These are phyloP conservation scores for Ettlia oleoabundans DNA, from an alignment of 139 green algal genomes.

Conservation along the genomic window DNA sequence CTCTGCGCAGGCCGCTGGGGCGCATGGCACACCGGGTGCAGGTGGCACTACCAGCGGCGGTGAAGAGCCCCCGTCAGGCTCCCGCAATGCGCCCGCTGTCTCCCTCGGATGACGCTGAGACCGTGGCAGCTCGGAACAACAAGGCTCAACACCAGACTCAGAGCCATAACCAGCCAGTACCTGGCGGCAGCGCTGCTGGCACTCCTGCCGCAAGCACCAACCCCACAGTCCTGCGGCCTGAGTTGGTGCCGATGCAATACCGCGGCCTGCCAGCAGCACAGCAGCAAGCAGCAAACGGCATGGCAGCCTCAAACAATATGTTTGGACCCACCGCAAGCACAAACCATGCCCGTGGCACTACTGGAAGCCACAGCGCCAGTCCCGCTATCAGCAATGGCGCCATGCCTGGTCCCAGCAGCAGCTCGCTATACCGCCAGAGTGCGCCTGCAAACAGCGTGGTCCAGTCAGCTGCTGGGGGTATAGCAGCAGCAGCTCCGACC, in stretches of 20 bases:
- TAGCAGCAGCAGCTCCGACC: constrained; percentile 1
- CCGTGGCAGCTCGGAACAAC: not conserved
- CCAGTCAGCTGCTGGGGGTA: constrained; percentile 9
- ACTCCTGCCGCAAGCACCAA: not conserved
- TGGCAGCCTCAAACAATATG: too few species aligned
- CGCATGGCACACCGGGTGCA: not conserved
- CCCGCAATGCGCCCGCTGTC: constrained; percentile 23
- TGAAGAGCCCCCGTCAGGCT: not conserved
- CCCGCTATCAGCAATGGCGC: not conserved
- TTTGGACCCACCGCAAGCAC: too few species aligned
- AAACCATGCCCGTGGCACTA: constrained; percentile 2
- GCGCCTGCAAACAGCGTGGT: not conserved
- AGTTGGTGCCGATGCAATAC: constrained; percentile 22
- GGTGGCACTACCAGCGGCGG: not conserved
- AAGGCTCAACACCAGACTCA: not conserved
- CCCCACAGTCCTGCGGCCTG: not conserved
- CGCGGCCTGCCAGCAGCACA: not conserved
- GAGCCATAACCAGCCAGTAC: not conserved
- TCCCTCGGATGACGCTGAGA: not conserved
- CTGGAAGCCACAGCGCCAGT: constrained; percentile 5
- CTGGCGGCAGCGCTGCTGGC: not conserved
- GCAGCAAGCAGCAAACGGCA: not conserved
- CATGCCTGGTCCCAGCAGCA: too few species aligned
- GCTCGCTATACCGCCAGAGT: constrained; percentile 27
- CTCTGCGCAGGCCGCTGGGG: not conserved